Evolutionary conservation across 768 basidiomycete genomes (phyloP).

Genomic region (Sutorius australiensis): DNA sequence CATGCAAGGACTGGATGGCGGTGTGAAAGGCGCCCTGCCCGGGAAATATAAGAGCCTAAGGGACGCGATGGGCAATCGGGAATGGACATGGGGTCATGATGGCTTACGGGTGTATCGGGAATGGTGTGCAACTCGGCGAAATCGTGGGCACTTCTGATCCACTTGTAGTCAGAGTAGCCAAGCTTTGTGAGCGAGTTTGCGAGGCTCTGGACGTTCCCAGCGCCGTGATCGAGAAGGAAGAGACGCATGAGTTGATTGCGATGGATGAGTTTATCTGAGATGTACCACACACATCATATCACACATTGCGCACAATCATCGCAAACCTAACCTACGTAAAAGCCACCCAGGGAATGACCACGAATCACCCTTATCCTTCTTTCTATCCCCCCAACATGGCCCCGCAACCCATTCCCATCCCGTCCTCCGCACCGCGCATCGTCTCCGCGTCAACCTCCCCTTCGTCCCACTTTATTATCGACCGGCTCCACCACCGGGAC

Average conservation of each 20-base stretch:
- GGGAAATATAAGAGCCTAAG: slow-evolving; percentile 90
- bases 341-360: slow-evolving; percentile 5
- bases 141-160: slow-evolving; percentile 80
- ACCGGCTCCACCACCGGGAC: slow-evolving; percentile 41
- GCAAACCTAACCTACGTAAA: slow-evolving; percentile 5
- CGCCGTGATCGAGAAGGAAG: slow-evolving; percentile 95
- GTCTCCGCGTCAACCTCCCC: slow-evolving; percentile 58
- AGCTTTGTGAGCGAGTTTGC: slow-evolving; percentile 86
- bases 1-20: slow-evolving; percentile 72
- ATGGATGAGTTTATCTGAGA: neutral
- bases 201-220: slow-evolving; percentile 90
- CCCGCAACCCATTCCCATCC: slow-evolving; percentile 44
- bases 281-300: neutral
- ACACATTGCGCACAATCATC: neutral
- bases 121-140: slow-evolving; percentile 50
- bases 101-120: slow-evolving; percentile 61
- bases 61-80: slow-evolving; percentile 8
- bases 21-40: slow-evolving; percentile 93
- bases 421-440: slow-evolving; percentile 23
- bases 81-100: slow-evolving; percentile 1
- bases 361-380: slow-evolving; percentile 7
- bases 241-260: slow-evolving; percentile 43
- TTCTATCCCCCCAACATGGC: slow-evolving; percentile 39
- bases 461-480: slow-evolving; percentile 39
- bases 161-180: slow-evolving; percentile 76